phyloP scores from a whole-genome alignment of 208 protist genomes.

The Acanthamoeba triangularis region DNA sequence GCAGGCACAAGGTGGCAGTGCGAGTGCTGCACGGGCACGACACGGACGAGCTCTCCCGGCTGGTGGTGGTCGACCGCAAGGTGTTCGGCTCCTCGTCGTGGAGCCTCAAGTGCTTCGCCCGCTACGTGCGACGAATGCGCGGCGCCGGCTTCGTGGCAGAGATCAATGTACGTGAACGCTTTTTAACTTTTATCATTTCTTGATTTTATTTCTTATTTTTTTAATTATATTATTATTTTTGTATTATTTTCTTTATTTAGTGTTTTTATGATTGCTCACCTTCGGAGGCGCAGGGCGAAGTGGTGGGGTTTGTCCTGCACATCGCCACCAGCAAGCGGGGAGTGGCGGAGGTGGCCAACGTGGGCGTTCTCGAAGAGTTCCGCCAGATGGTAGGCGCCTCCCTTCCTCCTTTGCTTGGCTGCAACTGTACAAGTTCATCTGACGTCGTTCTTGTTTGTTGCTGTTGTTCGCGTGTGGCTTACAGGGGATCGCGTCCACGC shows the following conservation, averaged over 20 bases:
- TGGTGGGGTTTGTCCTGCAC: slow-evolving; percentile 6
- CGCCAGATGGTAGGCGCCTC: slow-evolving; percentile 49
- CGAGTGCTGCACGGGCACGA: background rate
- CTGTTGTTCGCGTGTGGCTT: background rate
- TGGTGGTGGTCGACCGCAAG: background rate
- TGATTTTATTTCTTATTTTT: too few species aligned
- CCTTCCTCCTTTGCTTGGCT: too few species aligned
- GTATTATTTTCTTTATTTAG: too few species aligned
- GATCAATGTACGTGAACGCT: background rate
- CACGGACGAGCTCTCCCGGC: background rate
- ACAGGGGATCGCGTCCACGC: background rate
- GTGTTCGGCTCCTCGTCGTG: background rate
- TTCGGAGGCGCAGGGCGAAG: too few species aligned
- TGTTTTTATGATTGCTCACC: too few species aligned
- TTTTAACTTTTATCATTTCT: too few species aligned
- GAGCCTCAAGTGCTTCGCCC: background rate
- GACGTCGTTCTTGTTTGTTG: too few species aligned
- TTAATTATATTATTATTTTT: too few species aligned
- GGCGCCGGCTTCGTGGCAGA: background rate
- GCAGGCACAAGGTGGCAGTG: background rate
- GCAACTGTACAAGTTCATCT: background rate
- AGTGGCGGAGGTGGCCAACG: background rate
- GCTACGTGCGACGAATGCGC: background rate
- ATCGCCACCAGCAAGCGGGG: background rate
- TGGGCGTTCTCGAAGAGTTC: slow-evolving; percentile 8